These are phyloP conservation scores for Kwoniella botswanensis DNA, from an alignment of 768 basidiomycete genomes.

Conservation along the genomic window DNA sequence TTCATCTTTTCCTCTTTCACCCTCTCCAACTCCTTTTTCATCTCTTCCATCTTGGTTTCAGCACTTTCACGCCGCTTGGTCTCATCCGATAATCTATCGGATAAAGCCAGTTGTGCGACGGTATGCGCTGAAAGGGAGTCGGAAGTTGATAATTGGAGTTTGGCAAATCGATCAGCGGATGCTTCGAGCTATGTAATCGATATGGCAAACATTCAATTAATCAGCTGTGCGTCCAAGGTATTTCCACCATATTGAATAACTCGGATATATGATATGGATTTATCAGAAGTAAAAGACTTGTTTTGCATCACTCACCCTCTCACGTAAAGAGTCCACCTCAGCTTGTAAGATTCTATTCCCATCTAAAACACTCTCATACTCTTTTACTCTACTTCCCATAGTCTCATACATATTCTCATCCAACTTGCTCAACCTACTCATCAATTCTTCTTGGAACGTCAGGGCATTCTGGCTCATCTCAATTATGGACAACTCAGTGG, in stretches of 20 bases:
- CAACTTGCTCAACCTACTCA: constrained; percentile 13
- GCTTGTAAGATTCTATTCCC: constrained; percentile 20
- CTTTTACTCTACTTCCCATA: constrained; percentile 26
- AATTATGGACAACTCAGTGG: neutral
- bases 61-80: neutral
- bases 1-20: constrained; percentile 24
- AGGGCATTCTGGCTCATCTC: constrained; percentile 12
- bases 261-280: too few relatives aligned
- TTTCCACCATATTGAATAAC: too few relatives aligned
- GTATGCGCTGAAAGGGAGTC: neutral
- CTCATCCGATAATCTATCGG: constrained; percentile 11
- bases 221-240: neutral
- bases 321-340: constrained; percentile 21
- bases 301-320: constrained; percentile 11
- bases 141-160: constrained; percentile 17
- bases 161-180: constrained; percentile 10
- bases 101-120: neutral
- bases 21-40: constrained; percentile 12
- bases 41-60: constrained; percentile 8
- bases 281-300: too few relatives aligned
- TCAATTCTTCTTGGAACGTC: constrained; percentile 16
- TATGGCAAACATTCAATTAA: too few relatives aligned
- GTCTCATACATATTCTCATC: constrained; percentile 30
- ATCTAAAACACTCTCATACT: constrained; percentile 26
- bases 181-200: constrained; percentile 7